phyloP scores from a whole-genome alignment of 2,329 filamentous ascomycete genomes.

The Fusarium goolgardi region DNA sequence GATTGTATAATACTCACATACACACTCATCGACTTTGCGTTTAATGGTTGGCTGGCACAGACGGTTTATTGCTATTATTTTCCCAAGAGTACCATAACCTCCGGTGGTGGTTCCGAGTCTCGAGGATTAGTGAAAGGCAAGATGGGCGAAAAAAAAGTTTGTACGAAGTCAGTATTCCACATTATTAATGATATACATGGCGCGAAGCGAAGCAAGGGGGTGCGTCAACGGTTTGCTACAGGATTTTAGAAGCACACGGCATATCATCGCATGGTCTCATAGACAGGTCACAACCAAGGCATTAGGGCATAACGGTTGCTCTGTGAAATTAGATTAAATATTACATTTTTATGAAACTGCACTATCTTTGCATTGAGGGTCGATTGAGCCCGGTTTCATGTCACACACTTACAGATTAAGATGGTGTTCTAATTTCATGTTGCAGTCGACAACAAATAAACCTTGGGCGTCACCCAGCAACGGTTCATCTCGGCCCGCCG shows the following conservation, averaged over 20 bases:
- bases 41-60: slow-evolving; percentile 5
- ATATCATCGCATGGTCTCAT: slow-evolving; percentile 19
- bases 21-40: slow-evolving; percentile 17
- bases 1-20: slow-evolving; percentile 19
- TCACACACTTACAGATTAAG: neutral
- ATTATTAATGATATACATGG: slow-evolving; percentile 28
- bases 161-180: slow-evolving; percentile 11
- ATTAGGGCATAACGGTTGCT: slow-evolving; percentile 17
- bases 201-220: slow-evolving; percentile 19
- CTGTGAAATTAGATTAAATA: slow-evolving; percentile 9
- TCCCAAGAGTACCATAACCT: slow-evolving; percentile 3
- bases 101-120: slow-evolving; percentile 8
- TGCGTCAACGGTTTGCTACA: slow-evolving; percentile 28
- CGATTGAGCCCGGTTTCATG: slow-evolving; percentile 8
- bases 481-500: slow-evolving; percentile 27
- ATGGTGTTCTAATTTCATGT: slow-evolving; percentile 18
- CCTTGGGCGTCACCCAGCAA: slow-evolving; percentile 17
- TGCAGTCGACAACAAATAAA: slow-evolving; percentile 29
- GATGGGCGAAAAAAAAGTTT: slow-evolving; percentile 7
- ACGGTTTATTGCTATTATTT: slow-evolving; percentile 4
- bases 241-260: slow-evolving; percentile 23
- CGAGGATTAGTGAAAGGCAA: neutral
- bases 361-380: slow-evolving; percentile 5
- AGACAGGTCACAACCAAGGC: slow-evolving; percentile 4
- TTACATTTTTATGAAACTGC: slow-evolving; percentile 10